Percentiles rank a stretch among this genome's conserved stretches.
Evolutionary conservation across 2,329 filamentous ascomycete species (phyloP).

Genomic region (Talaromyces sp.): DNA sequence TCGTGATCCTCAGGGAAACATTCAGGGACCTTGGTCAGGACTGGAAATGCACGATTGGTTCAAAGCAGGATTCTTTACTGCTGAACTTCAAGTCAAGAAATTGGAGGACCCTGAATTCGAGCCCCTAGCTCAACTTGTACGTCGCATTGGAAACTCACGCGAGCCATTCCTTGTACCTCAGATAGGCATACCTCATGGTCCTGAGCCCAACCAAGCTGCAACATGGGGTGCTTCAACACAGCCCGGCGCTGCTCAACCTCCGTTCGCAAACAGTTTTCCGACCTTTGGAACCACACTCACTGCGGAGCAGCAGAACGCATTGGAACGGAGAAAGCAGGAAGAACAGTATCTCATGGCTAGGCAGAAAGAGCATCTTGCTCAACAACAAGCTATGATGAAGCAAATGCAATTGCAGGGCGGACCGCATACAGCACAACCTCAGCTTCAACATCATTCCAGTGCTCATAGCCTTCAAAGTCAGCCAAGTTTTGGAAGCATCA

Average conservation of each 20-base stretch:
- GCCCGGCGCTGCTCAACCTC: conserved; percentile 69
- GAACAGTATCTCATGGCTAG: conserved; percentile 96
- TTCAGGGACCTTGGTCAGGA: conserved; percentile 92
- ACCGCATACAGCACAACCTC: conserved; percentile 51
- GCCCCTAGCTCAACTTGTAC: conserved; percentile 87
- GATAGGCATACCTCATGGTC: conserved; percentile 89
- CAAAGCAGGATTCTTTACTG: conserved; percentile 95
- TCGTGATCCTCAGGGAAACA: conserved; percentile 85
- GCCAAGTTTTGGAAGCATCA: conserved; percentile 91
- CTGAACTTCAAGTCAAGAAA: conserved; percentile 91
- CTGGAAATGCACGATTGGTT: conserved; percentile 99
- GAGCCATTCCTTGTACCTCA: conserved; percentile 97
- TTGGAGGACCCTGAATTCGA: conserved; percentile 92
- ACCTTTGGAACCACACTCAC: conserved; percentile 96
- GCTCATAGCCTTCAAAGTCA: conserved; percentile 95
- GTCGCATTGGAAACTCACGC: conserved; percentile 92
- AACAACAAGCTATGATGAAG: conserved; percentile 75
- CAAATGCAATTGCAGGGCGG: conserved; percentile 65
- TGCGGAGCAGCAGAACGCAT: conserved; percentile 94
- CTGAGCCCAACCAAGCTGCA: conserved; percentile 52
- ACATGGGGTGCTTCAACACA: conserved; percentile 46
- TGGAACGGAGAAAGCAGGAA: conserved; percentile 94
- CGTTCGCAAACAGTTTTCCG: conserved; percentile 88
- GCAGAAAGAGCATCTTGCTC: conserved; percentile 87
- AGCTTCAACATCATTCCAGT: conserved; percentile 88